phyloP scores from a whole-genome alignment of 2,329 filamentous ascomycete genomes.

The Xylaria polymorpha region DNA sequence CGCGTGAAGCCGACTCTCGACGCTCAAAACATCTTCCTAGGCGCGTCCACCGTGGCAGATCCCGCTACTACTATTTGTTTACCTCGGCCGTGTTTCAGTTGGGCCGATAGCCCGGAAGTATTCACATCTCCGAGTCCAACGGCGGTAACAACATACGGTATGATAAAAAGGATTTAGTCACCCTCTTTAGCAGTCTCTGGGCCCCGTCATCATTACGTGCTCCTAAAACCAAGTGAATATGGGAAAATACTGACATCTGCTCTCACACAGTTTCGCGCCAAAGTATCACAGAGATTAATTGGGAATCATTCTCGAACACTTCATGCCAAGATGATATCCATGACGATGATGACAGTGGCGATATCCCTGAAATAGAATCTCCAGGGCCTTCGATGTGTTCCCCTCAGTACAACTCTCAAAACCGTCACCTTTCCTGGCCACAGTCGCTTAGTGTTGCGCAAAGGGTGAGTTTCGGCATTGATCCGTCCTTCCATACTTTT shows the following conservation, averaged over 20 bases:
- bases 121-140: constrained; percentile 4
- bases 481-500: neutral
- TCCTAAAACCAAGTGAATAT: neutral
- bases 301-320: constrained; percentile 40
- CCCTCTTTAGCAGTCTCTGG: neutral
- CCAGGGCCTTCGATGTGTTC: constrained; percentile 21
- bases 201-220: neutral
- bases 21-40: constrained; percentile 42
- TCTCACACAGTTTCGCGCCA: constrained; percentile 46
- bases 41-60: constrained; percentile 42
- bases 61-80: constrained; percentile 49
- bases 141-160: constrained; percentile 42
- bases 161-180: constrained; percentile 13
- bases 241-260: neutral
- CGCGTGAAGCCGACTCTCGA: constrained; percentile 39
- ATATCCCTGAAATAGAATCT: constrained; percentile 13
- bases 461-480: constrained; percentile 22
- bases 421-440: constrained; percentile 33
- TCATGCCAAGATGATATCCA: constrained; percentile 8
- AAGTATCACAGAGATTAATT: constrained; percentile 50
- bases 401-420: constrained; percentile 24
- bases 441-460: constrained; percentile 25
- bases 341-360: neutral
- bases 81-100: constrained; percentile 45
- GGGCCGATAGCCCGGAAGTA: constrained; percentile 21